phyloP scores from a whole-genome alignment of 768 basidiomycete genomes.

The Podaxis sp. region DNA sequence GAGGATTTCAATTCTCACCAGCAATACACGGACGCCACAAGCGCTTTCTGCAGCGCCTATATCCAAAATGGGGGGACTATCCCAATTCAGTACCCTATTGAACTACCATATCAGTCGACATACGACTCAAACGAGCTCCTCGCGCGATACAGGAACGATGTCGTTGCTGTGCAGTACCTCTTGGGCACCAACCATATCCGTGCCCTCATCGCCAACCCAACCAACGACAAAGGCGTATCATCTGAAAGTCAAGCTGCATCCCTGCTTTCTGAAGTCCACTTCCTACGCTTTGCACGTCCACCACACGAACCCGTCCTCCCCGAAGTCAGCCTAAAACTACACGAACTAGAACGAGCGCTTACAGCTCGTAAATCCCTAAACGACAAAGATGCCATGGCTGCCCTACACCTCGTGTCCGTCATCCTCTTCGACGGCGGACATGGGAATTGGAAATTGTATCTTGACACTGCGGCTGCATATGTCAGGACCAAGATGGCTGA shows the following conservation, averaged over 20 bases:
- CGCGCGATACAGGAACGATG: conserved; percentile 55
- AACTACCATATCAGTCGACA: not conserved
- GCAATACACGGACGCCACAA: not conserved
- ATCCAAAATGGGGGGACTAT: not conserved
- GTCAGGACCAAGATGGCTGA: conserved; percentile 47
- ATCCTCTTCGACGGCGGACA: conserved; percentile 77
- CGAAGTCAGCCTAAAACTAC: conserved; percentile 23
- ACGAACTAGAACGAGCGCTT: conserved; percentile 24
- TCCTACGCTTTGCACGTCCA: not conserved
- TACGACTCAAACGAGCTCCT: conserved; percentile 29
- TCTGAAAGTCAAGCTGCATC: conserved; percentile 10
- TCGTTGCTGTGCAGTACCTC: conserved; percentile 69
- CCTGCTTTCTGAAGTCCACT: conserved; percentile 8
- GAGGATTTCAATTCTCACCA: not conserved
- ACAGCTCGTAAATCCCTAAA: conserved; percentile 22
- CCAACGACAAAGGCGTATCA: conserved; percentile 1
- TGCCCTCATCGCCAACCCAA: conserved; percentile 27
- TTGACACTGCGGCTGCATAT: conserved; percentile 59
- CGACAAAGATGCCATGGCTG: conserved; percentile 77
- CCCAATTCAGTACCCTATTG: conserved; percentile 11
- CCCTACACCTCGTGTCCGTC: conserved; percentile 71
- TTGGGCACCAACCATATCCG: conserved; percentile 50
- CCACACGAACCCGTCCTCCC: conserved; percentile 14
- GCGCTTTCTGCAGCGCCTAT: not conserved
- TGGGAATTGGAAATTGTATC: conserved; percentile 69